These are phyloP conservation scores for Trichomonas vaginalis DNA, from an alignment of 208 protist genomes.

Conservation along the genomic window DNA sequence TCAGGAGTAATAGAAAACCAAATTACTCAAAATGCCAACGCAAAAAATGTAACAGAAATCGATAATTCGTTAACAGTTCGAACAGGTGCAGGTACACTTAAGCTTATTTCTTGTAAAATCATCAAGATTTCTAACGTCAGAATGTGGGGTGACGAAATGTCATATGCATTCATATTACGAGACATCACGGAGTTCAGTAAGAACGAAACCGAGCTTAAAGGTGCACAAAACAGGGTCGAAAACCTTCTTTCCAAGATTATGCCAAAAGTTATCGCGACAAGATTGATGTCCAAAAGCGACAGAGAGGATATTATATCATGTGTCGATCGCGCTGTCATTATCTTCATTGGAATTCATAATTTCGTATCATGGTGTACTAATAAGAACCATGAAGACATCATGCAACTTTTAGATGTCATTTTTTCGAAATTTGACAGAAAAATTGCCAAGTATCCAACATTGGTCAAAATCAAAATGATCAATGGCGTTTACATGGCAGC, in stretches of 20 bases:
- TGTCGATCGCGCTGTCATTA: background rate
- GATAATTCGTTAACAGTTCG: background rate
- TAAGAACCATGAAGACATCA: background rate
- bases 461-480: constrained; percentile 3
- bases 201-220: background rate
- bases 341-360: background rate
- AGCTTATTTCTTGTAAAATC: background rate
- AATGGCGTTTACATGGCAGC: constrained; percentile 10
- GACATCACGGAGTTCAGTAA: background rate
- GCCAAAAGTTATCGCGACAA: background rate
- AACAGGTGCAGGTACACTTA: background rate
- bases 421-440: background rate
- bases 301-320: background rate
- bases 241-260: background rate
- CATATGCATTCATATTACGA: background rate
- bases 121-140: background rate
- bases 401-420: background rate
- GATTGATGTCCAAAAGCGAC: background rate
- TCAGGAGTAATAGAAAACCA: background rate
- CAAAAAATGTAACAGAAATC: background rate
- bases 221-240: background rate
- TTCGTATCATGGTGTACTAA: background rate
- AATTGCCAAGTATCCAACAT: background rate
- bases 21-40: background rate
- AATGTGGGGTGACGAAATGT: background rate